These are phyloP conservation scores for Solidago caesia DNA, from an alignment of 129 eudicot species.

Conservation along the genomic window DNA sequence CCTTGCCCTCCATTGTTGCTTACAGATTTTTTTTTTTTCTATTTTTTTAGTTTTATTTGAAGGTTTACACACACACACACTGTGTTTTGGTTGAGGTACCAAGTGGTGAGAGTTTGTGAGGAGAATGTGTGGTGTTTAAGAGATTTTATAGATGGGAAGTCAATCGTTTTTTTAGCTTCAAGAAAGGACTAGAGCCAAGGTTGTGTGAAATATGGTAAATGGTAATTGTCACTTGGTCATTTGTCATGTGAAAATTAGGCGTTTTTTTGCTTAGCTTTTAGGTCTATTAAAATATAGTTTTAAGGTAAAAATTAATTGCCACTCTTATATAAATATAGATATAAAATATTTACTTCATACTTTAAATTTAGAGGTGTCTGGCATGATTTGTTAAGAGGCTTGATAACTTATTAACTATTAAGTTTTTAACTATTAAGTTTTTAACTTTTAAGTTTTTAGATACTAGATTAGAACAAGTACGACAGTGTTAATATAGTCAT, in stretches of 20 bases:
- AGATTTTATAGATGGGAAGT: constrained; percentile 33
- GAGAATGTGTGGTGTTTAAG: constrained; percentile 18
- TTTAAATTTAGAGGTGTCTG: too few relatives aligned
- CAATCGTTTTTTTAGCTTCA: constrained; percentile 23
- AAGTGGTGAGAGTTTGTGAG: not conserved
- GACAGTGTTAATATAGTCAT: too few relatives aligned
- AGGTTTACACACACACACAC: constrained; percentile 14
- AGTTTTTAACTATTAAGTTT: too few relatives aligned
- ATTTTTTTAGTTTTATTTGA: too few relatives aligned
- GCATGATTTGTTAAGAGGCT: too few relatives aligned
- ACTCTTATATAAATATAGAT: too few relatives aligned
- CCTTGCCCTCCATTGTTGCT: constrained; percentile 72
- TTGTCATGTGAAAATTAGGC: constrained; percentile 2
- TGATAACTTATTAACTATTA: too few relatives aligned
- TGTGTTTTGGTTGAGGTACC: not conserved
- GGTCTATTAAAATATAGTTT: not conserved
- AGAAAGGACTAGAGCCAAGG: not conserved
- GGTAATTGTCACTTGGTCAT: not conserved
- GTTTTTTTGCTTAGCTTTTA: not conserved
- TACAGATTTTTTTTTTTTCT: constrained; percentile 9
- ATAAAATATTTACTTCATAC: too few relatives aligned
- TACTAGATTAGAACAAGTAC: too few relatives aligned
- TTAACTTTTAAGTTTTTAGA: too few relatives aligned
- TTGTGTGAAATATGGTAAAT: constrained; percentile 3
- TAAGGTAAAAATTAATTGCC: not conserved